Evolutionary conservation across 306 rosid species (phyloP), one percentile per base, ranked within the genome.

Genomic region (Sesbania bispinosa): DNA sequence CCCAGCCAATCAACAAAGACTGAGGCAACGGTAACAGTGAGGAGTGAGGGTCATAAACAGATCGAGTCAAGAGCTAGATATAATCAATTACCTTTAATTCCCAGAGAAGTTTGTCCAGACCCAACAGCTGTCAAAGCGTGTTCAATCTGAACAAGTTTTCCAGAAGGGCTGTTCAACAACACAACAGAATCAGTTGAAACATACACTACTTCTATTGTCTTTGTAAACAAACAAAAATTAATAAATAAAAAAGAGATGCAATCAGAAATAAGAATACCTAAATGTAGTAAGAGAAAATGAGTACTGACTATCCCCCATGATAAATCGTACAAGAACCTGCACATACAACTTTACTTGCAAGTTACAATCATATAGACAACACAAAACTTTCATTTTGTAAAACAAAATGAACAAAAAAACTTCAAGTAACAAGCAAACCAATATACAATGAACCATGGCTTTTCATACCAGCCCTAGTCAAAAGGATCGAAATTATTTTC

Each of bases 91-190:
- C 99, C 99, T 84, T 91, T 94, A 79, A 94, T 94, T 19, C 99
- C 99, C 14, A 94, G 85, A 45, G 99, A 94, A 7, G 97, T 94
- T 82, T 94, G 99, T 60, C 97, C 97, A 32, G 99, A 94, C 13
- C 96, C 99, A 47, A 91, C 96, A 24, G 96, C 96, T 6, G 99
- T 94, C 80, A 94, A 82, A 23, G 97, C 97, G 84, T 94, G 99
- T 52, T 94, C 99, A 87, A 94, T 94, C 89, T 91, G 97, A 71
- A 89, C 99, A 23, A 94, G 92, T 86, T 94, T 91, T 24, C 99
- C 96, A 10, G 97, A 91, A 77, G 99, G 97, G 62, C 99, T 90
- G 88, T 74, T 65, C 43, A 53, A 74, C 16, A 58, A 50, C 74
- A 74, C 16, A 73, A 82, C 20, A 65, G 0, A 64, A 74, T 74